Conservation (phyloP, 1,139 yeast species). For the Saccharomyces hybrid region DNA sequence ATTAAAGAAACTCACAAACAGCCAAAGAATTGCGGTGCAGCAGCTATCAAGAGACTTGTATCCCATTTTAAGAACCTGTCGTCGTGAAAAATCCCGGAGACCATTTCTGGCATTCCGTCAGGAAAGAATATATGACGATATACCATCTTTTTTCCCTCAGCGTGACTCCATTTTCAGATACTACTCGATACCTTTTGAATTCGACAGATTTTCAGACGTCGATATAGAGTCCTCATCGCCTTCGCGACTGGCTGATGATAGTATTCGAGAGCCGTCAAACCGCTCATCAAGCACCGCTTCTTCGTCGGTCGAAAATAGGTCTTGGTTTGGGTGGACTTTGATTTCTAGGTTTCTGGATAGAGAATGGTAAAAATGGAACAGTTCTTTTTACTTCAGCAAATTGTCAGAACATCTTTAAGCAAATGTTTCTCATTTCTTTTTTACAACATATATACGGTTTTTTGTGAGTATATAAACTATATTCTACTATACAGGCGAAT, state of each 20-base stretch:
- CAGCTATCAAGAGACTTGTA: neutral
- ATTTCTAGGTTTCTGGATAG: conserved; percentile 13
- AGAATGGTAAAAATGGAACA: conserved; percentile 4
- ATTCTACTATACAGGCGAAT: neutral
- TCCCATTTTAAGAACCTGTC: conserved; percentile 3
- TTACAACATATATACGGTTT: neutral
- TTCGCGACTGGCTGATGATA: conserved; percentile 5
- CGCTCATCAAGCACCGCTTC: neutral
- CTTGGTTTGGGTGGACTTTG: conserved; percentile 19
- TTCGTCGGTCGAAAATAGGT: conserved; percentile 2
- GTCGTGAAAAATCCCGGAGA: conserved; percentile 7
- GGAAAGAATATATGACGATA: conserved; percentile 10
- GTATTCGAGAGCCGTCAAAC: neutral
- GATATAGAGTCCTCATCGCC: conserved; percentile 5
- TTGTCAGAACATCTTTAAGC: neutral
- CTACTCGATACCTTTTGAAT: conserved; percentile 7
- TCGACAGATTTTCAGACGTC: conserved; percentile 5
- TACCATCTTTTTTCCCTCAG: conserved; percentile 18
- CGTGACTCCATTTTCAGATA: conserved; percentile 9
- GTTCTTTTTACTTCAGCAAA: neutral
- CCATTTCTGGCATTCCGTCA: conserved; percentile 2
- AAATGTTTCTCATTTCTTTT: neutral
- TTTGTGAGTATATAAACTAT: neutral
- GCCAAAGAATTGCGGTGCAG: neutral
- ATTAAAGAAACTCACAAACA: neutral